Evolutionary conservation across 169 alveolate genomes (phyloP).

Genomic region (Miamiensis avidus): DNA sequence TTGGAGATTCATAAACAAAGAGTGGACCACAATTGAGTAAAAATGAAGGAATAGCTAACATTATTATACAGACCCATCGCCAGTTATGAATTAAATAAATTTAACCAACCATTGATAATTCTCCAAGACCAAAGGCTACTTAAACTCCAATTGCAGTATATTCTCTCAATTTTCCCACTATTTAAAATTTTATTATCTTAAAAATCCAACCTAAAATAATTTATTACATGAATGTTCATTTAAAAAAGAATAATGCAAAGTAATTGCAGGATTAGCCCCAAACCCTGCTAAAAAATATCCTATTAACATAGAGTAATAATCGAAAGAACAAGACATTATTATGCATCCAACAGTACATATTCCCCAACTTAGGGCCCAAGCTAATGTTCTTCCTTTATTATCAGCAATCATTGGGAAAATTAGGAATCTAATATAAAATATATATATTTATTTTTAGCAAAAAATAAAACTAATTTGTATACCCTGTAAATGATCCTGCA

Average conservation of each 20-base stretch:
- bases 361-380: slow-evolving; percentile 22
- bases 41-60: slow-evolving; percentile 23
- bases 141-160: slow-evolving; percentile 32
- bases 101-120: slow-evolving; percentile 13
- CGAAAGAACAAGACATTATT: slow-evolving; percentile 2
- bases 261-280: slow-evolving; percentile 45
- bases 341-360: slow-evolving; percentile 25
- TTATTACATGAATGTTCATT: slow-evolving; percentile 40
- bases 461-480: too few relatives aligned
- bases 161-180: slow-evolving; percentile 45
- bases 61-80: slow-evolving; percentile 27
- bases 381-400: slow-evolving; percentile 44
- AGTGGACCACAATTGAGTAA: slow-evolving; percentile 23
- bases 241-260: slow-evolving; percentile 43
- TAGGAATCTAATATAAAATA: slow-evolving; percentile 4
- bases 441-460: too few relatives aligned
- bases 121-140: slow-evolving; percentile 39
- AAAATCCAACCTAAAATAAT: background rate
- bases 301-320: slow-evolving; percentile 9
- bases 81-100: slow-evolving; percentile 37
- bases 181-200: background rate
- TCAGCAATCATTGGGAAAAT: slow-evolving; percentile 40
- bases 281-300: slow-evolving; percentile 36
- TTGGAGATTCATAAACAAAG: slow-evolving; percentile 34
- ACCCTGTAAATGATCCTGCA: slow-evolving; percentile 34